Percentiles rank a stretch among this genome's conserved stretches.
These are phyloP conservation scores for Cercospora sp. DNA, from an alignment of 2,329 filamentous ascomycete species.

Conservation along the genomic window DNA sequence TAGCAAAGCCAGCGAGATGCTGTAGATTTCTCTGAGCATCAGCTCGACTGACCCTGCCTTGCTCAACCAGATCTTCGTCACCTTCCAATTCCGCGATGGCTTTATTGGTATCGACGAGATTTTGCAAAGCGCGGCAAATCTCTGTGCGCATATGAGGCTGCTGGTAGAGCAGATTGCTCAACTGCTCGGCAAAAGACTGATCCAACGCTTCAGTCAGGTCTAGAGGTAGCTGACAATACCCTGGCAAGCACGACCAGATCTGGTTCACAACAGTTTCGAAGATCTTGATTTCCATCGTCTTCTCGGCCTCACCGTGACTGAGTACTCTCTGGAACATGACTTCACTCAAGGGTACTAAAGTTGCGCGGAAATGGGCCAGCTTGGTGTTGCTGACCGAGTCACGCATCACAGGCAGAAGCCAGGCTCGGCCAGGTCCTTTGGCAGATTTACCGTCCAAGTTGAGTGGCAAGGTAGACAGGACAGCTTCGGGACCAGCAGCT, in stretches of 20 bases:
- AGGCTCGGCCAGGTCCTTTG: conserved; percentile 79
- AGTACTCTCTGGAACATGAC: conserved; percentile 85
- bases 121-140: conserved; percentile 82
- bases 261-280: conserved; percentile 96
- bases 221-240: conserved; percentile 89
- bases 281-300: conserved; percentile 95
- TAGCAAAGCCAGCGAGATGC: conserved; percentile 76
- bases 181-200: conserved; percentile 81
- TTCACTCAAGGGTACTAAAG: conserved; percentile 88
- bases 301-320: conserved; percentile 77
- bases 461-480: conserved; percentile 78
- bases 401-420: conserved; percentile 88
- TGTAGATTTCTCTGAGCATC: conserved; percentile 76
- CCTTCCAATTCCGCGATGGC: conserved; percentile 70
- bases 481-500: conserved; percentile 84
- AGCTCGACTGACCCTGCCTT: conserved; percentile 74
- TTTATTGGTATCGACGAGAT: conserved; percentile 88
- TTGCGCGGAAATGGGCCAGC: conserved; percentile 77
- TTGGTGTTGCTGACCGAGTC: conserved; percentile 89
- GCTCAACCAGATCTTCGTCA: conserved; percentile 71
- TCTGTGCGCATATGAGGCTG: conserved; percentile 85
- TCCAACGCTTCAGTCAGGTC: conserved; percentile 72
- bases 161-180: conserved; percentile 89
- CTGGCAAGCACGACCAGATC: conserved; percentile 89
- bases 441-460: conserved; percentile 74